Percentiles rank a stretch among this genome's conserved stretches.
These are phyloP conservation scores for Aspergillus sp. DNA, from an alignment of 2,329 filamentous ascomycete species.

Conservation along the genomic window DNA sequence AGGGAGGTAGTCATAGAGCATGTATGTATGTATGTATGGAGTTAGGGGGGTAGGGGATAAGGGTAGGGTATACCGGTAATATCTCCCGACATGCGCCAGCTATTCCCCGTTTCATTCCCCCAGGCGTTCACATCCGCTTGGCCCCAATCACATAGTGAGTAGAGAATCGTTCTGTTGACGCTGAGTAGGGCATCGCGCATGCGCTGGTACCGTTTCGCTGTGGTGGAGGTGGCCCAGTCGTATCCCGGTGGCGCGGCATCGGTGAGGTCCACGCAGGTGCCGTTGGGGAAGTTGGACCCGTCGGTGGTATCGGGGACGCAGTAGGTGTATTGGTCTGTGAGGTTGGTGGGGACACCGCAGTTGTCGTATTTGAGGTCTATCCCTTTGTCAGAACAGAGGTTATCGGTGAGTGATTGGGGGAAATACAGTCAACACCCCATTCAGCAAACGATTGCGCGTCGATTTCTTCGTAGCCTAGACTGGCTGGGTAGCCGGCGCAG, in stretches of 20 bases:
- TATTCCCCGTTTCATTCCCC: constrained; percentile 53
- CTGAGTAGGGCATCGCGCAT: constrained; percentile 57
- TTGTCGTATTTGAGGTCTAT: constrained; percentile 62
- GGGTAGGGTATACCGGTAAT: constrained; percentile 27
- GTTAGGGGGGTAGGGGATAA: too few relatives aligned
- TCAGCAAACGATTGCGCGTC: constrained; percentile 61
- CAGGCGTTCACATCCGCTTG: constrained; percentile 52
- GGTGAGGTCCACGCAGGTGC: constrained; percentile 41
- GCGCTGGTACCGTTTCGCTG: constrained; percentile 48
- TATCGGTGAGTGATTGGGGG: not conserved
- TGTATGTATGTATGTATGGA: too few relatives aligned
- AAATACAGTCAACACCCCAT: constrained; percentile 60
- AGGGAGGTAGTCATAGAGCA: not conserved
- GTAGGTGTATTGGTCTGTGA: constrained; percentile 41
- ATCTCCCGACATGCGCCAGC: constrained; percentile 44
- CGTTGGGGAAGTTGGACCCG: constrained; percentile 41
- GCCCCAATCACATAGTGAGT: constrained; percentile 58
- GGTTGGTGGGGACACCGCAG: constrained; percentile 47
- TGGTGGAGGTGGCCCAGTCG: constrained; percentile 53
- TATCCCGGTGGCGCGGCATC: constrained; percentile 50
- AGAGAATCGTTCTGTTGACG: constrained; percentile 51
- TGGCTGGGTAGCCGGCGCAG: constrained; percentile 60
- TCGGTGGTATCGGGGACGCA: constrained; percentile 45
- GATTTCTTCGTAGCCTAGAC: constrained; percentile 57
- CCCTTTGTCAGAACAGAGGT: not conserved